Conservation (phyloP, 2,329 filamentous ascomycete genomes). For the Triangularia verruculosa region DNA sequence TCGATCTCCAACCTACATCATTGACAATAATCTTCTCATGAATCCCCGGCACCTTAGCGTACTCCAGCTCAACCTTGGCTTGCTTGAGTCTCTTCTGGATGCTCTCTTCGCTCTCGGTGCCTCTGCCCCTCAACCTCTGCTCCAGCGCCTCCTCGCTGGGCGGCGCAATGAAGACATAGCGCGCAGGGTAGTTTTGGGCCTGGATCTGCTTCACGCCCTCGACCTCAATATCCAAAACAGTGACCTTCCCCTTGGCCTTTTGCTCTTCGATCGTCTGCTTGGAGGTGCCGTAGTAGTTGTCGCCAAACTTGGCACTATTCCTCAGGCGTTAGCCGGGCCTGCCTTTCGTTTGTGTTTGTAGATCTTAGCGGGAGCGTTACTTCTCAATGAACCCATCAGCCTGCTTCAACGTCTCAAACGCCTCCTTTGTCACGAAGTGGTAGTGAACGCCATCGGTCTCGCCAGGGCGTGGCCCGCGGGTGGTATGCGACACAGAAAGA, state of each 20-base stretch:
- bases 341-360: neutral
- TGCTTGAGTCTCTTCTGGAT: conserved; percentile 67
- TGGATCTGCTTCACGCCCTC: conserved; percentile 96
- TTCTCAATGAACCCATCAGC: conserved; percentile 74
- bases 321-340: neutral
- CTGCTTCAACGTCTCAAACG: conserved; percentile 66
- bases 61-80: conserved; percentile 73
- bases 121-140: conserved; percentile 67
- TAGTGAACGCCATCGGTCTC: conserved; percentile 79
- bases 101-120: conserved; percentile 73
- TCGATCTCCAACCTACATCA: conserved; percentile 20
- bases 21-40: conserved; percentile 40
- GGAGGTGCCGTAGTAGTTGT: conserved; percentile 84
- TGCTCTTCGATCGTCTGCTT: conserved; percentile 76
- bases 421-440: conserved; percentile 66
- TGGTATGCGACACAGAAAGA: conserved; percentile 71
- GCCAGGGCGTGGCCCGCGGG: conserved; percentile 69
- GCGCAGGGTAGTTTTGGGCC: conserved; percentile 67
- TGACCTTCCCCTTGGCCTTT: conserved; percentile 66
- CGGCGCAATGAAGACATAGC: conserved; percentile 82
- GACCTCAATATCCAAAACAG: conserved; percentile 95
- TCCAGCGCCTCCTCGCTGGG: conserved; percentile 74
- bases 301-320: conserved; percentile 72
- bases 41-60: conserved; percentile 62
- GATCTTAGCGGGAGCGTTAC: conserved; percentile 19